Conservation (phyloP, 106 monocot genomes). For the Dioscorea dumetorum region DNA sequence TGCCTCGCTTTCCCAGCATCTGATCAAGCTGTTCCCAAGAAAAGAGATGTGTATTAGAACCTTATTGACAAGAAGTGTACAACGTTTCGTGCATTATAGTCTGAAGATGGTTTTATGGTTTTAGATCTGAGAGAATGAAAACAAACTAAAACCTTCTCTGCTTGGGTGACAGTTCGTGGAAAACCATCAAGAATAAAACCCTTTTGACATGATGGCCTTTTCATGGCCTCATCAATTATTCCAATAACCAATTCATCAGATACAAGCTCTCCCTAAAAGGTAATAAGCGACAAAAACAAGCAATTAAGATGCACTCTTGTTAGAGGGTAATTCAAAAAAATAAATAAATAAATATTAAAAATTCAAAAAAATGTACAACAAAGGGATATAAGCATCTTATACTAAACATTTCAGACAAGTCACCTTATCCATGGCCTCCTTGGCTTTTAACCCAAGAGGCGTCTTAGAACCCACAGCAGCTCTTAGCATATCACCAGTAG, state of each 20-base stretch:
- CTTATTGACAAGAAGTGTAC: not conserved
- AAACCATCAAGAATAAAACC: slow-evolving; percentile 99
- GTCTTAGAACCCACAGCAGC: slow-evolving; percentile 93
- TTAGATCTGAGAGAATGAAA: not conserved
- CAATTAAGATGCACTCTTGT: no score
- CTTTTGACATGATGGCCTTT: slow-evolving; percentile 91
- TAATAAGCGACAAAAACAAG: slow-evolving; percentile 2
- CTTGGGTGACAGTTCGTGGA: slow-evolving; percentile 92
- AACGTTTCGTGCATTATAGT: not conserved
- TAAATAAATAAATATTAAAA: no score
- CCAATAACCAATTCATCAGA: slow-evolving; percentile 98
- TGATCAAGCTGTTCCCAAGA: slow-evolving; percentile 81
- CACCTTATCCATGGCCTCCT: slow-evolving; percentile 97
- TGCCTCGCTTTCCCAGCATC: slow-evolving; percentile 69
- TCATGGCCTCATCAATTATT: slow-evolving; percentile 95
- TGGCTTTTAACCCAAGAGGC: slow-evolving; percentile 85
- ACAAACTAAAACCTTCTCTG: slow-evolving; percentile 60
- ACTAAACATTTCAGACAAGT: not conserved
- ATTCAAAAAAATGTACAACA: not conserved
- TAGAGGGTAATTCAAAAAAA: no score
- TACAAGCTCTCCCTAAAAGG: slow-evolving; percentile 82
- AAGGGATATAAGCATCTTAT: not conserved
- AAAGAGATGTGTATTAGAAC: not conserved
- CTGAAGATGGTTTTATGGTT: not conserved
- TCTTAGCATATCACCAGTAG: slow-evolving; percentile 99